Conservation (phyloP, 345 rosid genomes). For the Brassica cretica region DNA sequence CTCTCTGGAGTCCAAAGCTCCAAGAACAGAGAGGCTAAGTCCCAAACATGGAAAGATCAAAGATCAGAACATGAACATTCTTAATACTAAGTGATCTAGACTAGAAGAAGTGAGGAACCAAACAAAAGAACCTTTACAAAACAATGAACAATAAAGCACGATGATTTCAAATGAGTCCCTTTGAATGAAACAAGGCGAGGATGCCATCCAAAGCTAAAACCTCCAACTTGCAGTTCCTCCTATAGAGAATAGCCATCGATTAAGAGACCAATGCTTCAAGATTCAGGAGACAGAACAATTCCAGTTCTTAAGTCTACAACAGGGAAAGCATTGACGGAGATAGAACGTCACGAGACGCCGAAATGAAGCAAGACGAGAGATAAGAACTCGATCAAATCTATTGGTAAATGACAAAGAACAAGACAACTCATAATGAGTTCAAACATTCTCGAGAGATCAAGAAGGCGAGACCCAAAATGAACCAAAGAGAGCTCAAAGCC, state of each 20-base stretch:
- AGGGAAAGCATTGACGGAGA: neutral
- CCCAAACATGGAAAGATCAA: no score
- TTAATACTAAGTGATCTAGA: no score
- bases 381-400: neutral
- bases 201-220: neutral
- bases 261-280: neutral
- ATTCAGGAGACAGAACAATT: neutral
- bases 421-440: neutral
- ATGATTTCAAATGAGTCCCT: neutral
- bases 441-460: neutral
- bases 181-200: neutral
- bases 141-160: neutral
- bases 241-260: neutral
- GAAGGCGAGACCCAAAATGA: neutral
- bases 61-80: no score
- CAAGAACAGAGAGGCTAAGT: no score
- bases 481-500: neutral
- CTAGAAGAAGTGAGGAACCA: no score
- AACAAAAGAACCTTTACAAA: no score
- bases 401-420: neutral
- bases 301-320: neutral
- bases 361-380: no score
- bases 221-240: neutral
- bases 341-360: no score
- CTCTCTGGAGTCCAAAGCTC: no score